Base-by-base conservation (phyloP, 2,329 filamentous ascomycete genomes). In the Aspergillus terreus region DNA sequence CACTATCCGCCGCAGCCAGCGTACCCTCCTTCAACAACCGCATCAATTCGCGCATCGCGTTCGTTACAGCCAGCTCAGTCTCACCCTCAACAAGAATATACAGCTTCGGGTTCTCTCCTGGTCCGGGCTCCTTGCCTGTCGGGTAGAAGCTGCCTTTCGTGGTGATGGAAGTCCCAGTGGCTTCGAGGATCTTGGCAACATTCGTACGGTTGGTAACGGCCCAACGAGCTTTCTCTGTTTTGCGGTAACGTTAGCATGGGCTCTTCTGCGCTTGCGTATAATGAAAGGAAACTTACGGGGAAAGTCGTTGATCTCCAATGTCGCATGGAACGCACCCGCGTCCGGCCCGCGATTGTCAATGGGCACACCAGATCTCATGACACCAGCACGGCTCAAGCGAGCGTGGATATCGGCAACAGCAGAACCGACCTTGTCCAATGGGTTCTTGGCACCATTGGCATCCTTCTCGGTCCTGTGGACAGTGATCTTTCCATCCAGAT, bases 331-430 rank as follows among this genome's bases (percentile, higher is more conserved):
- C 0, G 92, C 91, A 47, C 94, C 94, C 3, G 94, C 94, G 71
- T 99, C 94, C 0, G 94, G 94, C 1, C 94, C 94, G 72, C 96
- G 96, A 76, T 99, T 99, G 76, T 99, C 94, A 67, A 96, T 95
- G 6, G 94, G 91, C 55, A 95, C 92, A 12, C 94, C 94, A 4
- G 90, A 87, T 54, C 94, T 87, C 63, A 96, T 86, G 68, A 94
- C 88, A 33, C 92, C 92, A 32, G 90, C 90, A 62, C 90, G 90
- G 65, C 90, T 92, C 36, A 99, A 81, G 59, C 94, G 90, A 55
- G 86, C 86, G 70, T 96, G 92, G 74, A 99, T 96, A 69, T 87
- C 88, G 61, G 86, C 90, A 61, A 94, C 91, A 4, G 92, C 92
- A n/a, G 88, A 89, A 53, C 87, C 87, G 53, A 94, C 92, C 76